Conservation (phyloP, 2,329 filamentous ascomycete species). For the Boeremia exigua region DNA sequence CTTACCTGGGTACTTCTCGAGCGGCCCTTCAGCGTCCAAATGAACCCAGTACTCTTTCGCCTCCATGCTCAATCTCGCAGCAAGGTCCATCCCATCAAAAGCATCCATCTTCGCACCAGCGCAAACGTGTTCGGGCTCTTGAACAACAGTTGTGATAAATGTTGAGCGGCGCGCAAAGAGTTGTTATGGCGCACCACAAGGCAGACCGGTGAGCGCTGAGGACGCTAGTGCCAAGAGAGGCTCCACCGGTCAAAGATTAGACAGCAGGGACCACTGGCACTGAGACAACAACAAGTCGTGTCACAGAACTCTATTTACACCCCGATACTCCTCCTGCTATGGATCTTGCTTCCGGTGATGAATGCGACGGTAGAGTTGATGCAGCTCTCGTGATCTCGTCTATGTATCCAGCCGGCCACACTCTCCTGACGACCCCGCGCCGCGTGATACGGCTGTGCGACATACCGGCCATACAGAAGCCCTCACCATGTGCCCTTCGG, state of each 20-base stretch:
- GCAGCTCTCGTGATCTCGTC: background rate
- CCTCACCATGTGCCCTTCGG: background rate
- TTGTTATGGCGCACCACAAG: constrained; percentile 15
- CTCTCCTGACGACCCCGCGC: constrained; percentile 10
- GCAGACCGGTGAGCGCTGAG: constrained; percentile 16
- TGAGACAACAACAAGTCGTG: constrained; percentile 8
- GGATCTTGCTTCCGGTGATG: background rate
- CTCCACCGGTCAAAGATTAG: constrained; percentile 16
- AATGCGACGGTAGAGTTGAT: background rate
- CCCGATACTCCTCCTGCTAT: background rate
- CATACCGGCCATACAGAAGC: background rate
- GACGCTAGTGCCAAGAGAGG: constrained; percentile 10
- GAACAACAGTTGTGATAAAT: background rate
- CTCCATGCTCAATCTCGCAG: constrained; percentile 36
- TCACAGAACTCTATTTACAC: constrained; percentile 10
- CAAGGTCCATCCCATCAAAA: constrained; percentile 36
- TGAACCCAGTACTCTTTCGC: constrained; percentile 45
- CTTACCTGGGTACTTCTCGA: constrained; percentile 51
- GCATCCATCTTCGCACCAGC: constrained; percentile 27
- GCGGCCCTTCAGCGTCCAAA: constrained; percentile 37
- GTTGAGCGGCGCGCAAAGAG: constrained; percentile 7
- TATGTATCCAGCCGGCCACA: background rate
- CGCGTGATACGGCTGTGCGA: constrained; percentile 13
- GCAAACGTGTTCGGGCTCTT: background rate
- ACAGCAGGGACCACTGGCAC: constrained; percentile 11